A percentile compares a stretch with the other conserved stretches of the same genome.
Evolutionary conservation across 768 basidiomycete species (phyloP).

Genomic region (Infundibulicybe gibba): DNA sequence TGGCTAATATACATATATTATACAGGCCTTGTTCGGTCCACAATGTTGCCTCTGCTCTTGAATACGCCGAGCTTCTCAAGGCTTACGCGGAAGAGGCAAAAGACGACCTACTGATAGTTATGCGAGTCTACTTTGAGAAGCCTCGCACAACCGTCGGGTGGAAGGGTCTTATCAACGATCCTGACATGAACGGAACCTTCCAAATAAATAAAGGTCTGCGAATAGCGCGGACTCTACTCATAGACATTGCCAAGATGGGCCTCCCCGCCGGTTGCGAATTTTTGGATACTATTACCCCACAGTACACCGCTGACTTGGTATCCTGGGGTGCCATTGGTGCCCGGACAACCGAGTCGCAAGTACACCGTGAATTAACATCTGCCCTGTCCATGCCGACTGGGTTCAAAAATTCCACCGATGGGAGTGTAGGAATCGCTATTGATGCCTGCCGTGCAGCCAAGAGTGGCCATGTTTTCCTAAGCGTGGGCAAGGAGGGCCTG

Average conservation of each 20-base stretch:
- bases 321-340: conserved; percentile 98
- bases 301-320: conserved; percentile 88
- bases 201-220: conserved; percentile 97
- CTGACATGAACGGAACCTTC: conserved; percentile 89
- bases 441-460: conserved; percentile 94
- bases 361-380: conserved; percentile 85
- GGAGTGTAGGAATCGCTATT: conserved; percentile 85
- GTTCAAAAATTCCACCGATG: conserved; percentile 99
- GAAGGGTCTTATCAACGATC: conserved; percentile 99
- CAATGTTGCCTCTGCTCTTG: conserved; percentile 78
- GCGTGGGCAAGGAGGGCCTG: conserved; percentile 94
- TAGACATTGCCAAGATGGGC: conserved; percentile 88
- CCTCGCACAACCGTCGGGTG: conserved; percentile 95
- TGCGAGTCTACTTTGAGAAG: conserved; percentile 99
- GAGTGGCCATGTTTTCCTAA: conserved; percentile 91
- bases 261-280: conserved; percentile 97
- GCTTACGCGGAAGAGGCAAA: conserved; percentile 77
- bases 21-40: conserved; percentile 92
- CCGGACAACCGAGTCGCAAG: conserved; percentile 89
- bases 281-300: conserved; percentile 60
- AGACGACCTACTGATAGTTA: conserved; percentile 89
- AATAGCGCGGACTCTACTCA: conserved; percentile 78
- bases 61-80: conserved; percentile 79
- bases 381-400: conserved; percentile 95
- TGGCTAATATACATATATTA: conserved; percentile 2